Base-by-base conservation (phyloP, 805 yeast species). In the Hanseniaspora osmophila region DNA sequence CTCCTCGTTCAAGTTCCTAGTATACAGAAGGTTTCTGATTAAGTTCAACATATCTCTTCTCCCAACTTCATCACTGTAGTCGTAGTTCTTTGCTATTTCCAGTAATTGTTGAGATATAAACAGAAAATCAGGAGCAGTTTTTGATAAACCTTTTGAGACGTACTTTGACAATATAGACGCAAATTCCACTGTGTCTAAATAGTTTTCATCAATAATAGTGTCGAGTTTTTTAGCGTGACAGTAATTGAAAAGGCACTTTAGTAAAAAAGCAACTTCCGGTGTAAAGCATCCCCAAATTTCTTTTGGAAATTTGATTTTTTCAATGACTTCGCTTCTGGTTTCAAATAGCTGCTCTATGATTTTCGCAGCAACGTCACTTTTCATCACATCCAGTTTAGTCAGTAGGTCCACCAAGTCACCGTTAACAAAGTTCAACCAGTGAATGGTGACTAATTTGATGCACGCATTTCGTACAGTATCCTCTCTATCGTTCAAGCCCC, bases 401-500 rank as follows among this genome's bases (percentile, higher is more conserved):
- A 90, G 62, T 33, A 90, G 69, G 48, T 77, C 85, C 43, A 80
- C 63, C 13, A 90, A 65, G 59, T 86, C 88, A 50, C 80, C 79
- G 50, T 80, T 71, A 16, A 80, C 73, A 5, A 73, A 66, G 22
- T 73, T 73, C 43, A 83, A 70, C 97, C 97, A 92, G 40, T 71
- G 71, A 27, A 67, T 64, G 2, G 84, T 71, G 40, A 92, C 68
- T 77, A 87, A 72, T 50, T 75, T 73, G 1, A 71, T 62, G 5
- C 95, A 86, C 0, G 95, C 90, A 27, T 66, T 67, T 51, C 76
- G 67, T 1, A 92, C 96, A 6, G 68, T 52, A 4, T 70, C 76
- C 51, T 88, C 96, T 52, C 96, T 74, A 61, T 90, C 98, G 49
- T 76, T 77, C 43, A 90, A 68, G 2, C 98, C 97, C 86, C 95